These are phyloP conservation scores for Fusarium sp. DNA, from an alignment of 2,329 filamentous ascomycete species.

Conservation along the genomic window DNA sequence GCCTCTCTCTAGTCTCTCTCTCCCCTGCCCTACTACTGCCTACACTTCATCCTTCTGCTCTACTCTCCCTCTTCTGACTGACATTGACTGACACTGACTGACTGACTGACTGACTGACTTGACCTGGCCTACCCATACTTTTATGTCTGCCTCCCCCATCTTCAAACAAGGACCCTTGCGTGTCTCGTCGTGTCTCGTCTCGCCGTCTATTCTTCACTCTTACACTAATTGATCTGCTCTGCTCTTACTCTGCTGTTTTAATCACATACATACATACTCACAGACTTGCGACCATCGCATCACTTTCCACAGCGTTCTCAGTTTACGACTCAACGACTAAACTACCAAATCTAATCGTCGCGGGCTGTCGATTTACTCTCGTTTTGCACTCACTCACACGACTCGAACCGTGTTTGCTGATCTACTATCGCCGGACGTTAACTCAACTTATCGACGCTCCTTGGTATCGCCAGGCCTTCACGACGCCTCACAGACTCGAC, in stretches of 20 bases:
- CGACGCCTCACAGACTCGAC: slow-evolving; percentile 3
- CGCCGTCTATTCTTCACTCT: slow-evolving; percentile 11
- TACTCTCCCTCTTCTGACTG: slow-evolving; percentile 3
- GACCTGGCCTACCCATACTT: background rate
- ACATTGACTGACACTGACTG: background rate
- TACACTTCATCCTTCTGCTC: background rate
- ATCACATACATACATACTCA: slow-evolving; percentile 19
- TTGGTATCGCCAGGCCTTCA: slow-evolving; percentile 20
- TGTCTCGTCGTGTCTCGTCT: slow-evolving; percentile 12
- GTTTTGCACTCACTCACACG: slow-evolving; percentile 21
- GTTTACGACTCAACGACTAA: slow-evolving; percentile 33
- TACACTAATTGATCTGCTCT: slow-evolving; percentile 28
- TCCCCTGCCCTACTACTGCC: slow-evolving; percentile 7
- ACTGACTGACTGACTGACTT: background rate
- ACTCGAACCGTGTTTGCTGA: slow-evolving; percentile 15
- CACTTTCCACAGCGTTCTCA: slow-evolving; percentile 10
- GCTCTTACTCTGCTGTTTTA: slow-evolving; percentile 25
- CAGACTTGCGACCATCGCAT: slow-evolving; percentile 10
- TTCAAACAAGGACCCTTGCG: slow-evolving; percentile 27
- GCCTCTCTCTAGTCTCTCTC: background rate
- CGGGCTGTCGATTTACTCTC: slow-evolving; percentile 43
- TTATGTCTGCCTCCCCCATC: slow-evolving; percentile 11
- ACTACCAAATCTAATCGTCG: slow-evolving; percentile 35
- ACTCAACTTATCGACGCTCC: slow-evolving; percentile 20
- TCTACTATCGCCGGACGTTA: slow-evolving; percentile 1